A percentile compares a stretch with the other conserved stretches of the same genome.
These are phyloP conservation scores for Smallanthus sonchifolius DNA, from an alignment of 129 eudicot genomes.

Conservation along the genomic window DNA sequence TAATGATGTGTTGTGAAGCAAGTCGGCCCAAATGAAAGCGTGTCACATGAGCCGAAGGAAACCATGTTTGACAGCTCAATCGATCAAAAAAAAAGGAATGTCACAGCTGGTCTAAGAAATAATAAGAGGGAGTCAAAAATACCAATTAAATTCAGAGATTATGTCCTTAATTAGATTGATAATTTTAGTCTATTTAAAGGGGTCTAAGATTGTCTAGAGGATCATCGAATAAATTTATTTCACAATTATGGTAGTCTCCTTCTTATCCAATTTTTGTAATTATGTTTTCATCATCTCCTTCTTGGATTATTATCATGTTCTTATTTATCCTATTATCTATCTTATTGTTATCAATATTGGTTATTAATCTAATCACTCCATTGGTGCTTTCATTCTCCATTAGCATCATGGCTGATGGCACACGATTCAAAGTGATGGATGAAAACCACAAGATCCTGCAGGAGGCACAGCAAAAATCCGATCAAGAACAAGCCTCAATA, in stretches of 20 bases:
- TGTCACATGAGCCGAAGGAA: neutral
- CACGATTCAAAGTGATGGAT: too few species aligned
- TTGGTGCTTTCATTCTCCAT: too few species aligned
- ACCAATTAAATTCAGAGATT: neutral
- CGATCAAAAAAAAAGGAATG: neutral
- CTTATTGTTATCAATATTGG: neutral
- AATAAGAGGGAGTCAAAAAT: neutral
- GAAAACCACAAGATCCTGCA: too few species aligned
- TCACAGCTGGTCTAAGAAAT: neutral
- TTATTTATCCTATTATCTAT: too few species aligned
- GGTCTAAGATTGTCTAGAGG: neutral
- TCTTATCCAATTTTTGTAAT: neutral
- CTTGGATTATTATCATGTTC: neutral
- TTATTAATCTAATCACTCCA: neutral
- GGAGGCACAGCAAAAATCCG: too few species aligned
- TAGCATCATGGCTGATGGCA: too few species aligned
- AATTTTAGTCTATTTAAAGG: neutral
- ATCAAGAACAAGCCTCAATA: too few species aligned
- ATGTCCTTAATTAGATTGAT: neutral
- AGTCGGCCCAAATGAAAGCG: neutral
- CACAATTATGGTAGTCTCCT: neutral
- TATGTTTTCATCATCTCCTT: neutral
- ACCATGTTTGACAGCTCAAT: neutral
- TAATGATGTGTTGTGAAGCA: too few species aligned
- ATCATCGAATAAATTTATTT: neutral